These are phyloP conservation scores for Pseudogymnoascus pannorum DNA, from an alignment of 2,329 filamentous ascomycete genomes.

Conservation along the genomic window DNA sequence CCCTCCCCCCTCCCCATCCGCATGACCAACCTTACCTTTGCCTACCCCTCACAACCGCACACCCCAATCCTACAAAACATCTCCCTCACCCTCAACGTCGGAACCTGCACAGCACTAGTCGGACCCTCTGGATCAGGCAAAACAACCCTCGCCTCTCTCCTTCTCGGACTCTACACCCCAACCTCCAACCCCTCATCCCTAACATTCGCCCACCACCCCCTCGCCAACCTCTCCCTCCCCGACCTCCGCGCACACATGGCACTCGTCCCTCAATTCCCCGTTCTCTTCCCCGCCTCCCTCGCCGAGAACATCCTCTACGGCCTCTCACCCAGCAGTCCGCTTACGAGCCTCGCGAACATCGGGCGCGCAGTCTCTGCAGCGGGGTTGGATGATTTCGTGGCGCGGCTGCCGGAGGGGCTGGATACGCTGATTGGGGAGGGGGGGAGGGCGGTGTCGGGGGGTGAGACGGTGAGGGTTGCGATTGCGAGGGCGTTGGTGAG, in stretches of 20 bases:
- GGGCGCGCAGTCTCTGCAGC: constrained; percentile 44
- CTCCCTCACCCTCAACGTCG: constrained; percentile 52
- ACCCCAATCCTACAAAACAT: constrained; percentile 53
- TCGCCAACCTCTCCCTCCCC: constrained; percentile 29
- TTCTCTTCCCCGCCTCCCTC: constrained; percentile 35
- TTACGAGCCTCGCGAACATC: constrained; percentile 33
- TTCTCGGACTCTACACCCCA: constrained; percentile 62
- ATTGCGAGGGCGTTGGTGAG: constrained; percentile 54
- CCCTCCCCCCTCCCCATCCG: background rate
- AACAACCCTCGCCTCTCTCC: constrained; percentile 68
- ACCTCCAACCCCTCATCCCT: constrained; percentile 30
- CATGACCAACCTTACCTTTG: constrained; percentile 44
- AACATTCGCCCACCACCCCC: constrained; percentile 32
- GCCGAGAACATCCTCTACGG: constrained; percentile 42
- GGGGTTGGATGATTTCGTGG: constrained; percentile 51
- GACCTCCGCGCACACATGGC: constrained; percentile 20
- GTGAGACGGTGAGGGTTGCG: constrained; percentile 69
- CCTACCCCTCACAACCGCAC: constrained; percentile 55
- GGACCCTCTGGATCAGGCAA: constrained; percentile 84
- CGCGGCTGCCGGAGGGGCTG: constrained; percentile 59
- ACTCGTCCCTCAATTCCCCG: constrained; percentile 20
- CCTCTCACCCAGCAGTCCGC: constrained; percentile 53
- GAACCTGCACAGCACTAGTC: constrained; percentile 68
- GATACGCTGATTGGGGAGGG: constrained; percentile 65
- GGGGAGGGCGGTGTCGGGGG: constrained; percentile 67